phyloP scores from a whole-genome alignment of 2,329 filamentous ascomycete species.

The Aureobasidium sp. region DNA sequence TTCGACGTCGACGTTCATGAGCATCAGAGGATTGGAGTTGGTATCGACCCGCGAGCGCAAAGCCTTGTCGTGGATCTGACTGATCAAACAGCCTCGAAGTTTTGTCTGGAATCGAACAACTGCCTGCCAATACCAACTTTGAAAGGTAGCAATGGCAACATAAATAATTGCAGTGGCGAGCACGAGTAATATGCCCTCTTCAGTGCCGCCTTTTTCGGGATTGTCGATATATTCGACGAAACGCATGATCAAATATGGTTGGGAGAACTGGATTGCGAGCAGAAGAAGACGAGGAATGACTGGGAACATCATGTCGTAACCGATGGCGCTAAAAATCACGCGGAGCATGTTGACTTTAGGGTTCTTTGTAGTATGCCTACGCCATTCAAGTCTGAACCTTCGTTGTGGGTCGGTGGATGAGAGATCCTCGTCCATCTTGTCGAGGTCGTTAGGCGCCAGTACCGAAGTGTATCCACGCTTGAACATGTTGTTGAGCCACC shows the following conservation, averaged over 20 bases:
- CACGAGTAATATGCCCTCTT: slow-evolving; percentile 23
- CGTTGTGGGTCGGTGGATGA: slow-evolving; percentile 18
- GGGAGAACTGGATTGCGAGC: slow-evolving; percentile 19
- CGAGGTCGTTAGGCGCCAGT: slow-evolving; percentile 22
- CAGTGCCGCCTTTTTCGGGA: slow-evolving; percentile 14
- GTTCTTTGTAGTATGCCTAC: slow-evolving; percentile 16
- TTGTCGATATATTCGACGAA: slow-evolving; percentile 21
- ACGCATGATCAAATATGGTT: slow-evolving; percentile 23
- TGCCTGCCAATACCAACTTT: slow-evolving; percentile 22
- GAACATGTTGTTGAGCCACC: slow-evolving; percentile 32
- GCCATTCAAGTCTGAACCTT: slow-evolving; percentile 18
- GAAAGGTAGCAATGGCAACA: slow-evolving; percentile 19
- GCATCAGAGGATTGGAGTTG: slow-evolving; percentile 20
- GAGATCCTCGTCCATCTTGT: slow-evolving; percentile 23
- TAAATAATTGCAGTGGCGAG: slow-evolving; percentile 23
- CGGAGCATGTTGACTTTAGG: slow-evolving; percentile 14
- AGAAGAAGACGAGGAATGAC: slow-evolving; percentile 20
- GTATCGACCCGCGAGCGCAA: slow-evolving; percentile 18
- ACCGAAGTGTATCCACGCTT: slow-evolving; percentile 20
- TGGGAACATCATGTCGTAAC: slow-evolving; percentile 20
- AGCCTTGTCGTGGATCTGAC: slow-evolving; percentile 22
- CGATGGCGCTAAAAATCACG: slow-evolving; percentile 19
- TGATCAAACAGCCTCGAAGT: slow-evolving; percentile 22
- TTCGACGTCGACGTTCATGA: slow-evolving; percentile 27
- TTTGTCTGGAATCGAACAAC: slow-evolving; percentile 22